Conservation (phyloP, 2,329 filamentous ascomycete genomes). For the Venturia asperata region DNA sequence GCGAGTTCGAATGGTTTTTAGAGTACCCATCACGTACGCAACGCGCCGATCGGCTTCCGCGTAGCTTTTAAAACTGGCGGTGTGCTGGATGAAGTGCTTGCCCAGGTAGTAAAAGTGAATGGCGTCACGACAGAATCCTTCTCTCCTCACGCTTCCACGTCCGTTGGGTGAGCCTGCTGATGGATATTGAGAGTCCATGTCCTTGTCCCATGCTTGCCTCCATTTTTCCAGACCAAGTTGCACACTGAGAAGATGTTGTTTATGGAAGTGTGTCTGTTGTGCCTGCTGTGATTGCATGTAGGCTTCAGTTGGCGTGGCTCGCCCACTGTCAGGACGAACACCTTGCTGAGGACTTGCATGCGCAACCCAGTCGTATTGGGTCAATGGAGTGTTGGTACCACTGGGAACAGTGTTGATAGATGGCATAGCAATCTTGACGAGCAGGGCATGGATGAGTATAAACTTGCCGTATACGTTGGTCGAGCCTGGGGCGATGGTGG, state of each 20-base stretch:
- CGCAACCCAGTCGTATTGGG: constrained; percentile 52
- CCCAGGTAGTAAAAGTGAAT: constrained; percentile 69
- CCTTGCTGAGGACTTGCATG: constrained; percentile 6
- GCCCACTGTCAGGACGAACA: constrained; percentile 29
- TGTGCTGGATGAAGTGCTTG: constrained; percentile 42
- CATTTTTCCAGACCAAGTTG: constrained; percentile 59
- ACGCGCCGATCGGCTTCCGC: constrained; percentile 54
- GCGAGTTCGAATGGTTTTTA: constrained; percentile 55
- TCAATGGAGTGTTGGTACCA: constrained; percentile 48
- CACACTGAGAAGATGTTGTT: constrained; percentile 3
- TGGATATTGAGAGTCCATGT: constrained; percentile 62
- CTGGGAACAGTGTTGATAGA: constrained; percentile 26
- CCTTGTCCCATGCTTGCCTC: constrained; percentile 64
- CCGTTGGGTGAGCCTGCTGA: constrained; percentile 27
- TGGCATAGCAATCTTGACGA: constrained; percentile 51
- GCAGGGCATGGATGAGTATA: constrained; percentile 61
- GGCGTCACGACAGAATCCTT: constrained; percentile 64
- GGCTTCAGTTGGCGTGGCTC: constrained; percentile 39
- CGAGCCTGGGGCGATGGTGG: constrained; percentile 55
- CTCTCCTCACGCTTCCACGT: constrained; percentile 33
- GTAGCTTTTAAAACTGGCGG: constrained; percentile 41
- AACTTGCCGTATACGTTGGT: constrained; percentile 71
- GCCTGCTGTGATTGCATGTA: constrained; percentile 39
- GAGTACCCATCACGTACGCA: constrained; percentile 51
- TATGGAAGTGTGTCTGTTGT: constrained; percentile 24